Conservation (phyloP, 2,329 filamentous ascomycete genomes). For the Hypoxylon rubiginosum region DNA sequence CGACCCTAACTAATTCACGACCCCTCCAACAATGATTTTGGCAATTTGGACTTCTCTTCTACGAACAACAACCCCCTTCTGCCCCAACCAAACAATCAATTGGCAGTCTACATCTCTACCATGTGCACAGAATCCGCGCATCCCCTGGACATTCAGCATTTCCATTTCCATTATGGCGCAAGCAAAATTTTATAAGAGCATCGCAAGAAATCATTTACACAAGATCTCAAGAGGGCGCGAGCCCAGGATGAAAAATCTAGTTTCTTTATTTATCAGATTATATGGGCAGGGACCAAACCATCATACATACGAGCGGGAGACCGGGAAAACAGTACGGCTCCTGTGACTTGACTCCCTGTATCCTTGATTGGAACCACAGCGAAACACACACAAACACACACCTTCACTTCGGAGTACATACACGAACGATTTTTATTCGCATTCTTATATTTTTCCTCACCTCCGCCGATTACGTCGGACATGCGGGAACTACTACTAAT, state of each 20-base stretch:
- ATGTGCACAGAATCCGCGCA: conserved; percentile 24
- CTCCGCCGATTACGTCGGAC: conserved; percentile 1
- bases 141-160: conserved; percentile 20
- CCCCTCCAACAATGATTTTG: not conserved
- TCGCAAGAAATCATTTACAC: conserved; percentile 38
- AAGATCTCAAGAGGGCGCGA: conserved; percentile 49
- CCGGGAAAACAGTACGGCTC: conserved; percentile 46
- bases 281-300: conserved; percentile 43
- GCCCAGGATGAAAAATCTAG: conserved; percentile 40
- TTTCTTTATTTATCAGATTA: conserved; percentile 39
- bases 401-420: conserved; percentile 36
- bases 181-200: conserved; percentile 28
- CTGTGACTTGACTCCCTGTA: conserved; percentile 14
- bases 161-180: conserved; percentile 29
- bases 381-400: not conserved
- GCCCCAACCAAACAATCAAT: not conserved
- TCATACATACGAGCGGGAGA: conserved; percentile 31
- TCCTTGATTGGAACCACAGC: conserved; percentile 25
- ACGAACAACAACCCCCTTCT: not conserved
- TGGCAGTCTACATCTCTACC: conserved; percentile 9
- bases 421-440: conserved; percentile 14
- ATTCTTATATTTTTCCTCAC: conserved; percentile 12
- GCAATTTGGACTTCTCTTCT: conserved; percentile 4
- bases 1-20: not conserved
- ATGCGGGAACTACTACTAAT: conserved; percentile 30